Base-by-base conservation (phyloP, 164 flowering plant genomes). In the Malania oleifera region DNA sequence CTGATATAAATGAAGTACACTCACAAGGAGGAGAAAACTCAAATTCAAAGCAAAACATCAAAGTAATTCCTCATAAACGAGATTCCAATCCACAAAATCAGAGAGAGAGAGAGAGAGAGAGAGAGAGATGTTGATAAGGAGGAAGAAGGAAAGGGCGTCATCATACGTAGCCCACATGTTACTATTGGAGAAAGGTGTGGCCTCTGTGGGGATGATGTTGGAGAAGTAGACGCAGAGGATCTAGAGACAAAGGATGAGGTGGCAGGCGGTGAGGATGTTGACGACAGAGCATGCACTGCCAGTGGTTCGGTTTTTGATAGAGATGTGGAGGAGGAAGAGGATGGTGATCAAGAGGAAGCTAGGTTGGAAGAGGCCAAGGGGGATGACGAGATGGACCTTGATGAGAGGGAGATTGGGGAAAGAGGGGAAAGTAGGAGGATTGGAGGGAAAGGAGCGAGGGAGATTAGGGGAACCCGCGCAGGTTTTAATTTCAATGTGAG, bases 311-410 rank as follows among this genome's bases (percentile, higher is more conserved):
- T 76, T 76, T 55, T 67, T 65, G 59, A 76, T 61, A 14, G 90
- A 88, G 38, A 67, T 67, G 56, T 70, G 67, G 26, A 85, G 64
- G 50, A 88, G 75, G 72, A 75, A 79, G 20, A 88, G 85, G 5
- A 83, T 73, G 59, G 79, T 80, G 17, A 77, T n/a, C n/a, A n/a
- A 29, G 2, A 88, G 53, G 67, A 88, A 83, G 5, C 73, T 80
- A 0, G 96, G 96, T 52, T 88, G 66, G 58, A 76, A 73, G 24
- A 88, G 31, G 0, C 96, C 96, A 2, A 79, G 66, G 0, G 92
- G 80, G 24, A 83, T 68, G 11, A 82, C 80, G 8, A 75, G 37
- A 44, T 85, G 81, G 55, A 66, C 0, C 59, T 77, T 75, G 69
- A 92, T 85, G 40, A 82, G 60, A 28, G 61, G 12, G 0, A 70